Conservation (phyloP, 805 yeast genomes). For the Candida piceae region DNA sequence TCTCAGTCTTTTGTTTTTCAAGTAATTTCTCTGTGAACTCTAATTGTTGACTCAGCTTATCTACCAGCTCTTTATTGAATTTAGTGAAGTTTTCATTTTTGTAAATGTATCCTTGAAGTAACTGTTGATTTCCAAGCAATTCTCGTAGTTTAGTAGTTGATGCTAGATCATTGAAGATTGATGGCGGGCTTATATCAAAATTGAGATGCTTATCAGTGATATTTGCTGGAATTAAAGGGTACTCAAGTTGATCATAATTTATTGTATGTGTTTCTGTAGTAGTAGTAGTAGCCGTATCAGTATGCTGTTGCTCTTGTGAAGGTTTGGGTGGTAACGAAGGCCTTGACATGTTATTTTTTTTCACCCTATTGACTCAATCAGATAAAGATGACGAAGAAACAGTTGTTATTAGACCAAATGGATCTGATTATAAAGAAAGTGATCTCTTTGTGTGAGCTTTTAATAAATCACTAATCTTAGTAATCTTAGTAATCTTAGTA, state of each 20-base stretch:
- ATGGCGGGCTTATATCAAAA: conserved; percentile 13
- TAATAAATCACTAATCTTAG: too few species aligned
- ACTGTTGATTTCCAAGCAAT: conserved; percentile 10
- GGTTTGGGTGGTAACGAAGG: conserved; percentile 3
- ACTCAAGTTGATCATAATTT: conserved; percentile 17
- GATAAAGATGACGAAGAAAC: too few species aligned
- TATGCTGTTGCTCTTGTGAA: too few species aligned
- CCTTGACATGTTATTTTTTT: conserved; percentile 2
- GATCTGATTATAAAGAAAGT: too few species aligned
- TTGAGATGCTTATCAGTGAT: conserved; percentile 5
- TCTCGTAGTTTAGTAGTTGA: conserved; percentile 19
- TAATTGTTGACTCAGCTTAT: conserved; percentile 35
- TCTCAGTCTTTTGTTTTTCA: conserved; percentile 18
- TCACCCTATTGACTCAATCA: background rate
- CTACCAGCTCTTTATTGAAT: conserved; percentile 16
- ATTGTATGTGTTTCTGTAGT: conserved; percentile 7
- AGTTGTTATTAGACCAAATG: too few species aligned
- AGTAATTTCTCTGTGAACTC: conserved; percentile 30
- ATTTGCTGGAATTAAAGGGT: conserved; percentile 20
- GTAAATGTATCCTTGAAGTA: conserved; percentile 18
- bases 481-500: background rate
- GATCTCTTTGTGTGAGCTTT: too few species aligned
- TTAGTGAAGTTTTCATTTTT: conserved; percentile 10
- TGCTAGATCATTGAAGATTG: conserved; percentile 20
- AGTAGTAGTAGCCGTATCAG: too few species aligned